phyloP scores from a whole-genome alignment of 306 rosid genomes.

The Calophaca sinica region DNA sequence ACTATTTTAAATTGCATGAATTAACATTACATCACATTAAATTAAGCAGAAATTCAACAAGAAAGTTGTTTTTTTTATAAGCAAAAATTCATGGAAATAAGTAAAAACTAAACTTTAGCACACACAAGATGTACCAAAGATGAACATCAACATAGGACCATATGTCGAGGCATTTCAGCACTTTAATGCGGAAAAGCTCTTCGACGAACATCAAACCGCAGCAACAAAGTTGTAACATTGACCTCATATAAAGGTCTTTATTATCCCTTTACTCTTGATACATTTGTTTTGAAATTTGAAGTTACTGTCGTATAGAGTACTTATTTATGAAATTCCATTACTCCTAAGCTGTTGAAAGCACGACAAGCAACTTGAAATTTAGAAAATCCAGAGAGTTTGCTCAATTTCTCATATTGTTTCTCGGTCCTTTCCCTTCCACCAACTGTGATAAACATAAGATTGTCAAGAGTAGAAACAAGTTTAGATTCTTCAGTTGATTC shows the following conservation, averaged over 20 bases:
- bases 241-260: neutral
- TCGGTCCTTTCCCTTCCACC: slow-evolving; percentile 51
- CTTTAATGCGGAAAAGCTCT: too few species aligned
- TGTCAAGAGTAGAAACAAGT: slow-evolving; percentile 33
- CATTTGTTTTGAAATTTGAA: neutral
- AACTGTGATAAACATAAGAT: slow-evolving; percentile 34
- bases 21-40: too few species aligned
- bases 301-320: neutral
- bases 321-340: slow-evolving; percentile 48
- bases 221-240: neutral
- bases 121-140: too few species aligned
- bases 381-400: slow-evolving; percentile 41
- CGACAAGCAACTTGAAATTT: slow-evolving; percentile 38
- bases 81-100: too few species aligned
- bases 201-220: too few species aligned
- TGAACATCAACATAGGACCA: too few species aligned
- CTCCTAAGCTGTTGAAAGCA: slow-evolving; percentile 40
- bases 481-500: slow-evolving; percentile 26
- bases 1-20: too few species aligned
- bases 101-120: too few species aligned
- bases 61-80: too few species aligned
- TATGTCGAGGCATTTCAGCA: too few species aligned
- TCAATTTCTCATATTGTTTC: slow-evolving; percentile 30
- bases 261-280: neutral
- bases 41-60: too few species aligned